Percentiles rank a stretch among this genome's conserved stretches.
Evolutionary conservation across 2,329 filamentous ascomycete genomes (phyloP).

Genomic region (Aspergillus fumigatiaffinis): DNA sequence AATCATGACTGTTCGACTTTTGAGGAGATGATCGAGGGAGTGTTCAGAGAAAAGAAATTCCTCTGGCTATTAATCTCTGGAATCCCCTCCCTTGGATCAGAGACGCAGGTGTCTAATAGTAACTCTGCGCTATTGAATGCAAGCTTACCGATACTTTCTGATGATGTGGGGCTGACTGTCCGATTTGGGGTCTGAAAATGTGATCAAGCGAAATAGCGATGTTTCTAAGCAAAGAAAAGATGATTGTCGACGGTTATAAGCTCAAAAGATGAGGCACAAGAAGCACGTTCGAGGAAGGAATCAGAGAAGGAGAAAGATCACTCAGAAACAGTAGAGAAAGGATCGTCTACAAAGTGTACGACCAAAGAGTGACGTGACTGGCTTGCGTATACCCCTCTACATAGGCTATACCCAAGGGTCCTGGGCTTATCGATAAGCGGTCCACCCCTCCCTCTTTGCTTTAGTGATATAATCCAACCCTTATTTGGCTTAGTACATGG

Average conservation of each 20-base stretch:
- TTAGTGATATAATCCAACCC: background rate
- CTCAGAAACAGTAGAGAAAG: background rate
- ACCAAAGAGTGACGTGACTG: constrained; percentile 21
- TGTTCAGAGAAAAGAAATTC: background rate
- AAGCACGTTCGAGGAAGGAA: background rate
- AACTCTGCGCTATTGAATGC: constrained; percentile 11
- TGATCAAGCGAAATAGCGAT: background rate
- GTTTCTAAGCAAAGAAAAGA: background rate
- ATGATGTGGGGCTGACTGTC: constrained; percentile 11
- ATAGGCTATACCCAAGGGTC: constrained; percentile 10
- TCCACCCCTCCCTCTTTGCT: background rate
- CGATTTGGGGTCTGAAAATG: constrained; percentile 2
- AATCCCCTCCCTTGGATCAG: constrained; percentile 5
- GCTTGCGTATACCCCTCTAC: constrained; percentile 27
- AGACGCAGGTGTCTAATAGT: constrained; percentile 16
- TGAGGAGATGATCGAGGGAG: constrained; percentile 3
- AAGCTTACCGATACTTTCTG: constrained; percentile 3
- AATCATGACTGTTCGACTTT: constrained; percentile 5
- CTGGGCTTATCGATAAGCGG: constrained; percentile 27
- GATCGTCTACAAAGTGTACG: constrained; percentile 3
- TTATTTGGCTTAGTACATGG: constrained; percentile 10
- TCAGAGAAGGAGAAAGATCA: background rate
- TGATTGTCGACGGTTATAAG: background rate
- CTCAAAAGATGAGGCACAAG: background rate
- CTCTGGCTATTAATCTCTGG: background rate